These are phyloP conservation scores for Irpex sp. DNA, from an alignment of 1,284 basidiomycete genomes.

Conservation along the genomic window DNA sequence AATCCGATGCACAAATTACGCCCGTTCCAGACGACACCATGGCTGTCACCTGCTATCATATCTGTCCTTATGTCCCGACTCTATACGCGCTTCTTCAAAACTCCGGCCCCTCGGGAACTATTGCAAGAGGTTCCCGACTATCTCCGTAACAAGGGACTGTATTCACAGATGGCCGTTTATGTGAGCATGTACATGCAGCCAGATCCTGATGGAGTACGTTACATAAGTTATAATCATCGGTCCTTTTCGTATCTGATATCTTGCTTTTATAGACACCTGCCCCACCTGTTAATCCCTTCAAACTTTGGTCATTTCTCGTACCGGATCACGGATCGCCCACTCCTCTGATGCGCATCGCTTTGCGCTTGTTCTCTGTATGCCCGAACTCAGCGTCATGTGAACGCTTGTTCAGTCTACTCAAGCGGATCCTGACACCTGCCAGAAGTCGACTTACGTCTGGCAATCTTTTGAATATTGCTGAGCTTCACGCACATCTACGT, in stretches of 20 bases:
- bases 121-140: neutral
- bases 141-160: neutral
- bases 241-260: neutral
- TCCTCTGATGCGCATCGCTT: neutral
- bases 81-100: neutral
- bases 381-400: constrained; percentile 16
- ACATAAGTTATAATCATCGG: no score
- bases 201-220: neutral
- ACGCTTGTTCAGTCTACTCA: constrained; percentile 16
- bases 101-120: neutral
- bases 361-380: constrained; percentile 9
- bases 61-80: neutral
- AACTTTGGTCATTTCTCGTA: neutral
- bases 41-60: neutral
- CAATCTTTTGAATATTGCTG: constrained; percentile 13
- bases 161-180: neutral
- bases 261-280: neutral
- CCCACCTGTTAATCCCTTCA: neutral
- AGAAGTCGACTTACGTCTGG: constrained; percentile 11
- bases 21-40: neutral
- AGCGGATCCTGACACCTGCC: constrained; percentile 13
- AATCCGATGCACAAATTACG: constrained; percentile 3
- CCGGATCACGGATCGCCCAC: neutral
- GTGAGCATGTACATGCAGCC: neutral
- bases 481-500: constrained; percentile 16